These are phyloP conservation scores for Trametes sp. DNA, from an alignment of 1,284 basidiomycete species.

Conservation along the genomic window DNA sequence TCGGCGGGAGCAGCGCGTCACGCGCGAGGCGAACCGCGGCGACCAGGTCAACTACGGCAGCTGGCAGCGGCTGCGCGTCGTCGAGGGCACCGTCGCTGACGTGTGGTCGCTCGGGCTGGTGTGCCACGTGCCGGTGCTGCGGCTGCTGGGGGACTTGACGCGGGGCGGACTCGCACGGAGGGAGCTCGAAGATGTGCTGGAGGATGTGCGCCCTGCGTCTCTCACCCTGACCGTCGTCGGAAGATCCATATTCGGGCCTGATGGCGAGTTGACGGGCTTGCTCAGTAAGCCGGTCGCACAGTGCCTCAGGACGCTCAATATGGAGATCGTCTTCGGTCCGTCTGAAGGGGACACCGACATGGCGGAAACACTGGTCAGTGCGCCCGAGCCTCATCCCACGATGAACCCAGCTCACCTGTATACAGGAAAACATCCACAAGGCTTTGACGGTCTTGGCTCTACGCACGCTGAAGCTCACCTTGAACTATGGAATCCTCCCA, in stretches of 20 bases:
- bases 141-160: slow-evolving; percentile 6
- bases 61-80: slow-evolving; percentile 15
- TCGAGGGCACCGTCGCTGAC: slow-evolving; percentile 15
- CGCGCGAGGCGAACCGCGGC: slow-evolving; percentile 4
- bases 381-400: background rate
- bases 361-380: slow-evolving; percentile 5
- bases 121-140: slow-evolving; percentile 17
- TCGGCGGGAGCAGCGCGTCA: background rate
- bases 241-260: background rate
- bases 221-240: slow-evolving; percentile 7
- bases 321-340: slow-evolving; percentile 15
- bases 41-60: slow-evolving; percentile 20
- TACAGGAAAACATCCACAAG: slow-evolving; percentile 8
- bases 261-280: background rate
- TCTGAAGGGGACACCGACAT: background rate
- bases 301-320: slow-evolving; percentile 5
- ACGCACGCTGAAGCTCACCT: slow-evolving; percentile 11
- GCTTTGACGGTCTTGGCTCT: slow-evolving; percentile 3
- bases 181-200: slow-evolving; percentile 5
- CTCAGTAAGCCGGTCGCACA: slow-evolving; percentile 2
- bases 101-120: slow-evolving; percentile 21
- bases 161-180: background rate
- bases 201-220: slow-evolving; percentile 5
- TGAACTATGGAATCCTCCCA: slow-evolving; percentile 11
- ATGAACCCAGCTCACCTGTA: background rate